phyloP scores from a whole-genome alignment of 2,329 filamentous ascomycete genomes.

The Trichoderma guizhouense region DNA sequence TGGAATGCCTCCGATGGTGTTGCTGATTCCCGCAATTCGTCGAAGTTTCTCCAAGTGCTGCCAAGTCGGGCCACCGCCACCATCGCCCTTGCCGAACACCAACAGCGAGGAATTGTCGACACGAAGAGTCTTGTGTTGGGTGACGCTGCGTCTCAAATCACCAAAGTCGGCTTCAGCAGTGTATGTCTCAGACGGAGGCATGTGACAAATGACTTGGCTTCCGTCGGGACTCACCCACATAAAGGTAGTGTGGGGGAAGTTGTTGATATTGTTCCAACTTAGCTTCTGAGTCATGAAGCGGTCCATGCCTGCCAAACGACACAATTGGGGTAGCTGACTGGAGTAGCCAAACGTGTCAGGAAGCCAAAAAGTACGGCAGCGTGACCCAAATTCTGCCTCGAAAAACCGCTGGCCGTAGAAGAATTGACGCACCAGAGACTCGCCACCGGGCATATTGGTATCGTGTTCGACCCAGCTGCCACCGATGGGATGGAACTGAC shows the following conservation, averaged over 20 bases:
- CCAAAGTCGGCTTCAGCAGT: constrained; percentile 93
- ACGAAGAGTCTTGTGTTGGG: constrained; percentile 93
- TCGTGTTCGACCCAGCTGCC: constrained; percentile 99
- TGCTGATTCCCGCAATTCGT: constrained; percentile 85
- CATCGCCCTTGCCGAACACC: constrained; percentile 95
- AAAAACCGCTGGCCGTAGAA: constrained; percentile 94
- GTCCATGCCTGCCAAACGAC: constrained; percentile 90
- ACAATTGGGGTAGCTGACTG: constrained; percentile 88
- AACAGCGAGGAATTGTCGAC: constrained; percentile 87
- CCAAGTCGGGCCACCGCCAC: constrained; percentile 91
- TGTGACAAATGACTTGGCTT: constrained; percentile 95
- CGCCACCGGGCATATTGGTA: constrained; percentile 93
- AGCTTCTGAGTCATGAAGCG: constrained; percentile 97
- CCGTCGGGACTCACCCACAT: constrained; percentile 97
- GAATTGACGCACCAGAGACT: constrained; percentile 91
- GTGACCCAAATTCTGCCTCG: constrained; percentile 83
- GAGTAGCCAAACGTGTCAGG: constrained; percentile 99
- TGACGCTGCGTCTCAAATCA: constrained; percentile 83
- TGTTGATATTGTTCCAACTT: constrained; percentile 99
- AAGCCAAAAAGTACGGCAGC: constrained; percentile 92
- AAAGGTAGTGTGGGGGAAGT: constrained; percentile 97
- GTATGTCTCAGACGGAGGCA: constrained; percentile 94
- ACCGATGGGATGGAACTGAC: constrained; percentile 89
- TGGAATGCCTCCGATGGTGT: constrained; percentile 74
- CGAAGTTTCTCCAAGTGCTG: constrained; percentile 93